Evolutionary conservation across 768 basidiomycete species (phyloP).

Genomic region (Asterophora parasitica): DNA sequence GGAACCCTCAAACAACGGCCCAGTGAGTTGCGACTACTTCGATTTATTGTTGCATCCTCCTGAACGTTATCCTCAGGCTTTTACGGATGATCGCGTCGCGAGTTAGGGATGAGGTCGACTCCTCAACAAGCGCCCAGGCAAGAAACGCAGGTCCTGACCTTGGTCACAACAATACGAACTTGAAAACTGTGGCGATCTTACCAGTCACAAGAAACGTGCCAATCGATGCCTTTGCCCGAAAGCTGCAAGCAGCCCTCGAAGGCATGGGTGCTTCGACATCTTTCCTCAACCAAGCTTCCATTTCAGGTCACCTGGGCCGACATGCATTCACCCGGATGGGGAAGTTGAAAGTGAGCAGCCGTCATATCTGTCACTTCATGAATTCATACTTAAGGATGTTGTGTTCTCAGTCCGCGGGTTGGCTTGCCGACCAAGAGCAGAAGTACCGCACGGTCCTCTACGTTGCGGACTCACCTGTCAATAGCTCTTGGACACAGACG

Average conservation of each 20-base stretch:
- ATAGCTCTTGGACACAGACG: slow-evolving; percentile 96
- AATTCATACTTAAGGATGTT: background rate
- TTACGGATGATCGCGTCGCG: slow-evolving; percentile 89
- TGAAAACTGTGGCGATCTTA: slow-evolving; percentile 92
- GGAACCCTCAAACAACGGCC: slow-evolving; percentile 82
- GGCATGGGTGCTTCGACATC: slow-evolving; percentile 91
- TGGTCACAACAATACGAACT: slow-evolving; percentile 75
- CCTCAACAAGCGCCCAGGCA: slow-evolving; percentile 45
- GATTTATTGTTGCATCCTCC: background rate
- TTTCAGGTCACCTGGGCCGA: slow-evolving; percentile 86
- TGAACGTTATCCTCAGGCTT: slow-evolving; percentile 38
- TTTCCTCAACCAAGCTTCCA: slow-evolving; percentile 90
- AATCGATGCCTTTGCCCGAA: slow-evolving; percentile 83
- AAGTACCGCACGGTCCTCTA: slow-evolving; percentile 91
- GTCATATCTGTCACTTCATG: background rate
- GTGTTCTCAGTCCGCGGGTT: slow-evolving; percentile 44
- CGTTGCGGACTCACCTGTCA: slow-evolving; percentile 92
- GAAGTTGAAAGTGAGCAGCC: slow-evolving; percentile 81
- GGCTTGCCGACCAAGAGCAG: slow-evolving; percentile 96
- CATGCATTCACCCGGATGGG: slow-evolving; percentile 97
- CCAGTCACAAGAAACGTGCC: slow-evolving; percentile 87
- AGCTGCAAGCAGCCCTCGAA: slow-evolving; percentile 83
- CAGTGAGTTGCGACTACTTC: slow-evolving; percentile 46
- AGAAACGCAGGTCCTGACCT: slow-evolving; percentile 53
- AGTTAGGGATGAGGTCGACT: slow-evolving; percentile 78